Evolutionary conservation across 768 basidiomycete species (phyloP).

Genomic region (Leccinellum luteum): DNA sequence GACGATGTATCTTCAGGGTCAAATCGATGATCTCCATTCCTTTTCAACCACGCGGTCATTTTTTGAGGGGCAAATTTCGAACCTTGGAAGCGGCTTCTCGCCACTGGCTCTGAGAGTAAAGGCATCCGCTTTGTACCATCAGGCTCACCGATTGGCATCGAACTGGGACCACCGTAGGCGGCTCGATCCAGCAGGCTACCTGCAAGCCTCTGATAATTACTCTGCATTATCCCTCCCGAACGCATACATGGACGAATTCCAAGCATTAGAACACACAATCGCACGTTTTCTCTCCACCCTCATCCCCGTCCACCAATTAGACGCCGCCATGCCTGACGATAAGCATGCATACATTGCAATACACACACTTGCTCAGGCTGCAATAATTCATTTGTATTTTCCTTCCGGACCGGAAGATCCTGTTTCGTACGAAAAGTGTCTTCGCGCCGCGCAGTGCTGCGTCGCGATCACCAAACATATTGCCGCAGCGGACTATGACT

Average conservation of each 20-base stretch:
- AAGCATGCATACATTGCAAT: slow-evolving; percentile 56
- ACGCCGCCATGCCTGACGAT: slow-evolving; percentile 52
- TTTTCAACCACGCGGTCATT: slow-evolving; percentile 63
- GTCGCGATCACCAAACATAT: slow-evolving; percentile 61
- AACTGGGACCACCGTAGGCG: slow-evolving; percentile 59
- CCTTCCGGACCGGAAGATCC: slow-evolving; percentile 59
- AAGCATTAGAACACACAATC: slow-evolving; percentile 61
- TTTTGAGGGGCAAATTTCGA: slow-evolving; percentile 55
- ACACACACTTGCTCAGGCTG: slow-evolving; percentile 65
- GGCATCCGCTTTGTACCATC: slow-evolving; percentile 72
- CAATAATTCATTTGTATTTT: slow-evolving; percentile 64
- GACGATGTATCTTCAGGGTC: slow-evolving; percentile 46
- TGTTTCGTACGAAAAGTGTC: slow-evolving; percentile 62
- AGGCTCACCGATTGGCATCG: slow-evolving; percentile 58
- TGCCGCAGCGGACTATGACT: slow-evolving; percentile 60
- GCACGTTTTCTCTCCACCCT: slow-evolving; percentile 61
- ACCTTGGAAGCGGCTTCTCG: slow-evolving; percentile 53
- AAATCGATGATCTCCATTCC: slow-evolving; percentile 47
- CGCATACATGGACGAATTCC: slow-evolving; percentile 55
- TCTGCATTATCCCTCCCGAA: slow-evolving; percentile 45
- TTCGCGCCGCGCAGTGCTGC: slow-evolving; percentile 59
- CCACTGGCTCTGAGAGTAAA: slow-evolving; percentile 66
- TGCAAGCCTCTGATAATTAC: slow-evolving; percentile 21
- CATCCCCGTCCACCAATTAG: slow-evolving; percentile 63
- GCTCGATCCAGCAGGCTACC: slow-evolving; percentile 17